A percentile compares a stretch with the other conserved stretches of the same genome.
Evolutionary conservation across 805 yeast genomes (phyloP).

Genomic region (Zygosaccharomyces bisporus): DNA sequence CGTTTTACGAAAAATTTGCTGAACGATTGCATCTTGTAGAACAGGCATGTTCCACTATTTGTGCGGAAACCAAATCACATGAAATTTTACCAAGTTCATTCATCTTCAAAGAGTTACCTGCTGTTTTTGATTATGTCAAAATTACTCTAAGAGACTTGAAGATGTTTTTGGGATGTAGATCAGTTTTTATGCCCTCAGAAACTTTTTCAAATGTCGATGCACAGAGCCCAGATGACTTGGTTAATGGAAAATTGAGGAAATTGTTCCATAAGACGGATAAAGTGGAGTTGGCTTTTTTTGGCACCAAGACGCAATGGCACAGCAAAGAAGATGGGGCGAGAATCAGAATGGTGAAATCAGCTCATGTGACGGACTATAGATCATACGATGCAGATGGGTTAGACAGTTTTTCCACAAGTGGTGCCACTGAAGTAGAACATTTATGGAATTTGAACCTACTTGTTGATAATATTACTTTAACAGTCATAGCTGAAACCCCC

Average conservation of each 20-base stretch:
- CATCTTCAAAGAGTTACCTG: constrained; percentile 34
- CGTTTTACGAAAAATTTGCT: constrained; percentile 31
- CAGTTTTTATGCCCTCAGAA: constrained; percentile 42
- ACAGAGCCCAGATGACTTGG: constrained; percentile 40
- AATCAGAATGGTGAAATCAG: constrained; percentile 22
- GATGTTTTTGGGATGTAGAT: constrained; percentile 40
- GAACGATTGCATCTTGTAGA: constrained; percentile 19
- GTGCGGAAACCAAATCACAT: constrained; percentile 9
- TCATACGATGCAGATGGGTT: constrained; percentile 16
- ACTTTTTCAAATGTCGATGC: constrained; percentile 33
- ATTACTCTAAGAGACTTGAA: constrained; percentile 26
- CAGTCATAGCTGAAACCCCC: constrained; percentile 35
- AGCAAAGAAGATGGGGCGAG: constrained; percentile 20
- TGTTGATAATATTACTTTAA: constrained; percentile 26
- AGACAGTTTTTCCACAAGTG: constrained; percentile 29
- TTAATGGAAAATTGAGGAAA: constrained; percentile 39
- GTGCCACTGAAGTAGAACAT: constrained; percentile 35
- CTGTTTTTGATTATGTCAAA: constrained; percentile 32
- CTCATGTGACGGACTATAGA: constrained; percentile 13
- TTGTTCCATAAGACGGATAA: constrained; percentile 29
- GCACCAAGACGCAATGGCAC: constrained; percentile 29
- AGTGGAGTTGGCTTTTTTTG: constrained; percentile 25
- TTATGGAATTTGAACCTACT: constrained; percentile 28
- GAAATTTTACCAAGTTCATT: constrained; percentile 16
- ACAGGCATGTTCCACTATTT: constrained; percentile 19